Conservation (phyloP, 2,329 filamentous ascomycete genomes). For the Nothomitra cinnamomea region DNA sequence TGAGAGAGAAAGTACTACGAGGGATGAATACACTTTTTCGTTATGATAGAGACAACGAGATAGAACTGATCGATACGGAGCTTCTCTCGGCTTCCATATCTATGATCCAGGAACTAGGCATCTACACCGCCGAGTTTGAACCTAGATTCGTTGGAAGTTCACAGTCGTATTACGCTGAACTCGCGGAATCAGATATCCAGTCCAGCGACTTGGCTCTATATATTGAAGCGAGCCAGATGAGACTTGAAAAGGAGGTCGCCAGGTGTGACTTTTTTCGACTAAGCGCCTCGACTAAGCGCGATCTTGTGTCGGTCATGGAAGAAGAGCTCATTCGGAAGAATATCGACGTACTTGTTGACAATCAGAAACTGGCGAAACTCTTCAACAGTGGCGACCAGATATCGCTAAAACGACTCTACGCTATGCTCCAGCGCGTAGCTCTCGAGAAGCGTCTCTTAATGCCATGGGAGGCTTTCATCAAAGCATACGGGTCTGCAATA, state of each 20-base stretch:
- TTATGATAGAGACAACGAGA: constrained; percentile 47
- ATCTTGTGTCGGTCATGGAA: constrained; percentile 58
- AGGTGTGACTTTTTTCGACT: constrained; percentile 70
- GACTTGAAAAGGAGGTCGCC: constrained; percentile 55
- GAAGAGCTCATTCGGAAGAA: constrained; percentile 52
- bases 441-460: constrained; percentile 52
- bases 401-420: constrained; percentile 61
- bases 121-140: constrained; percentile 70
- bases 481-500: constrained; percentile 54
- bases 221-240: constrained; percentile 47
- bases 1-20: constrained; percentile 38
- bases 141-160: constrained; percentile 53
- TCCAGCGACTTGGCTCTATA: constrained; percentile 54
- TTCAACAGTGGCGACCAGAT: constrained; percentile 51
- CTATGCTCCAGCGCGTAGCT: constrained; percentile 53
- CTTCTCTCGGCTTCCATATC: constrained; percentile 53
- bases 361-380: constrained; percentile 52
- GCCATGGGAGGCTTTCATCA: constrained; percentile 68
- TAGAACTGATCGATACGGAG: constrained; percentile 33
- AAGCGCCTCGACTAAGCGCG: constrained; percentile 65
- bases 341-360: constrained; percentile 46
- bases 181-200: constrained; percentile 48
- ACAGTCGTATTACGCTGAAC: constrained; percentile 47
- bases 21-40: constrained; percentile 65
- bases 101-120: constrained; percentile 70